Percentiles rank a stretch among this genome's conserved stretches.
phyloP scores from a whole-genome alignment of 208 protist genomes.

The Leishmania tarentolae region DNA sequence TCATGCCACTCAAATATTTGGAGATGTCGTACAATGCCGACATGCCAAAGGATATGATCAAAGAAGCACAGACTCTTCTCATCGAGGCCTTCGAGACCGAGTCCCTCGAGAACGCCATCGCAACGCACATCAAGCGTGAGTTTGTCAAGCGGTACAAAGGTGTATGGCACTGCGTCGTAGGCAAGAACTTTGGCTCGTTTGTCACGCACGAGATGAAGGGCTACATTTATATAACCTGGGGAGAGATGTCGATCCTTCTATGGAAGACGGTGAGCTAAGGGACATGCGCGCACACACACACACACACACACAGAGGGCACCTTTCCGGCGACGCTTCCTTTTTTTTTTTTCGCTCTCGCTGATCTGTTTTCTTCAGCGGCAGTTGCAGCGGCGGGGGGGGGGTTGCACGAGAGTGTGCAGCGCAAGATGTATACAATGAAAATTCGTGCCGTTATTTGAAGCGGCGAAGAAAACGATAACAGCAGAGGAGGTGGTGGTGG shows the following conservation, averaged over 20 bases:
- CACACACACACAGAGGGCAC: too few relatives aligned
- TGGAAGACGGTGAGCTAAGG: constrained; percentile 92
- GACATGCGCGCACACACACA: too few relatives aligned
- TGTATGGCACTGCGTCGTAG: constrained; percentile 99
- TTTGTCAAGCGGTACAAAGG: constrained; percentile 91
- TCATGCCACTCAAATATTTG: constrained; percentile 68
- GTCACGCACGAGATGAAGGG: constrained; percentile 99
- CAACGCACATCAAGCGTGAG: constrained; percentile 86
- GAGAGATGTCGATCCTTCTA: constrained; percentile 98
- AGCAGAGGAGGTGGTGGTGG: neutral
- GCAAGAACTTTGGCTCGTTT: constrained; percentile 99
- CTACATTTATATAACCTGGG: constrained; percentile 99
- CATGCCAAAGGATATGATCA: constrained; percentile 91
- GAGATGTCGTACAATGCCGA: constrained; percentile 90
- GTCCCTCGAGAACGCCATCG: constrained; percentile 77
- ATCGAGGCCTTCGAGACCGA: constrained; percentile 86
- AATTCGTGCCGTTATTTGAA: neutral
- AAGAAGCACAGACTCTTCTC: constrained; percentile 67
- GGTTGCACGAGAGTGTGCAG: neutral
- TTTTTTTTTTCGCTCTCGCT: neutral
- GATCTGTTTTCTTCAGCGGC: neutral
- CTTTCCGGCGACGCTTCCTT: neutral
- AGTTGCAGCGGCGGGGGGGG: neutral
- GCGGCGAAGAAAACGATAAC: neutral
- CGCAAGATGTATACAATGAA: neutral